phyloP scores from a whole-genome alignment of 495 filamentous ascomycete genomes.

The Xylaria bambusicola region DNA sequence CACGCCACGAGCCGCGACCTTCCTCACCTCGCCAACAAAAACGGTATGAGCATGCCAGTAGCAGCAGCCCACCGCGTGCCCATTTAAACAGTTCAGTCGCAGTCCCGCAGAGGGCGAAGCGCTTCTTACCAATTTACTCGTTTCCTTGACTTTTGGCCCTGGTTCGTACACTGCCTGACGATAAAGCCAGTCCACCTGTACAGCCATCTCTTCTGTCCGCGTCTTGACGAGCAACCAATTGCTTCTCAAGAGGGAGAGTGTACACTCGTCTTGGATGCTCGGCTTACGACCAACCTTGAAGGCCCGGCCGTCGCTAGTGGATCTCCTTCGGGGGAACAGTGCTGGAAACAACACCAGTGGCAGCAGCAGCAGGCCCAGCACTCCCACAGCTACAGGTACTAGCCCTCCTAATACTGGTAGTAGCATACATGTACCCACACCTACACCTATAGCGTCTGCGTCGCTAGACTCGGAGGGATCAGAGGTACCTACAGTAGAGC shows the following conservation, averaged over 20 bases:
- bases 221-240: constrained; percentile 6
- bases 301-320: constrained; percentile 72
- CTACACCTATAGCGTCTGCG: constrained; percentile 24
- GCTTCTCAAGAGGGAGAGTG: background rate
- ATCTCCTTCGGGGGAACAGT: constrained; percentile 60
- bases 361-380: constrained; percentile 37
- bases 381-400: constrained; percentile 27
- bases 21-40: constrained; percentile 6
- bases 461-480: constrained; percentile 15
- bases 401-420: background rate
- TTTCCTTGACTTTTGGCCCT: too few relatives aligned
- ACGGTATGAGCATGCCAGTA: too few relatives aligned
- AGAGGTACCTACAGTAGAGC: background rate
- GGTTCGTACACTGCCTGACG: too few relatives aligned
- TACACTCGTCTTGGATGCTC: constrained; percentile 48
- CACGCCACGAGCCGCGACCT: background rate
- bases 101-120: too few relatives aligned
- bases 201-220: background rate
- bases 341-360: constrained; percentile 36
- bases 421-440: background rate
- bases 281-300: constrained; percentile 65
- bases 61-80: too few relatives aligned
- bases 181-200: background rate
- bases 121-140: too few relatives aligned
- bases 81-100: too few relatives aligned